Percentiles rank a stretch among this genome's conserved stretches.
phyloP scores from a whole-genome alignment of 225 moss, liverwort and hornwort genomes.

The Polytrichum commune region DNA sequence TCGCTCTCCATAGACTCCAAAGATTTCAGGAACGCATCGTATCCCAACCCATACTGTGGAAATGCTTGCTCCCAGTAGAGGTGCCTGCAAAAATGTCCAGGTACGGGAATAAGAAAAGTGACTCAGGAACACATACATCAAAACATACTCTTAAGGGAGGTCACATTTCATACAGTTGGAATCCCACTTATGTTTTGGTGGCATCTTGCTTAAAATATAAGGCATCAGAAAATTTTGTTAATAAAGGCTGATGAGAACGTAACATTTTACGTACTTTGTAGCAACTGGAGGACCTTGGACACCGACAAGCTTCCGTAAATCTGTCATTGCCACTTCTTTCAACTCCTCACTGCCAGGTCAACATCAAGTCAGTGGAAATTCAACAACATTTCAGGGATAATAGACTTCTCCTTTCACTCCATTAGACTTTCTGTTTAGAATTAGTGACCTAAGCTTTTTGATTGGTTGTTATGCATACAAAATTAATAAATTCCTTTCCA shows the following conservation, averaged over 20 bases:
- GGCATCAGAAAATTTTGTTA: too few species aligned
- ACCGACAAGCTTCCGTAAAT: conserved; percentile 70
- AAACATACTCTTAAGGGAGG: not conserved
- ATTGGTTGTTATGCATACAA: too few species aligned
- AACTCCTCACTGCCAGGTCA: conserved; percentile 56
- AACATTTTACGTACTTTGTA: conserved; percentile 44
- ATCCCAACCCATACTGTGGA: conserved; percentile 72
- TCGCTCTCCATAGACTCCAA: conserved; percentile 65
- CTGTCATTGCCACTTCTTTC: conserved; percentile 65
- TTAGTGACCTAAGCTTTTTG: too few species aligned
- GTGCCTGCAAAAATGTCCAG: conserved; percentile 37
- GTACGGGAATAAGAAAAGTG: not conserved
- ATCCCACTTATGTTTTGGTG: too few species aligned
- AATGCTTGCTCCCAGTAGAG: conserved; percentile 84
- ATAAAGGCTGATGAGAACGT: too few species aligned
- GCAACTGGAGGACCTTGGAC: conserved; percentile 65
- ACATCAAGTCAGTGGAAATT: not conserved
- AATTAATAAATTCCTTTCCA: too few species aligned
- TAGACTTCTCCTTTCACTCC: too few species aligned
- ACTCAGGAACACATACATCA: not conserved
- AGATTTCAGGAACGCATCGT: conserved; percentile 43
- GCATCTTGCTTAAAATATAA: too few species aligned
- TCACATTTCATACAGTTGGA: too few species aligned
- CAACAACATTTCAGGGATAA: not conserved
- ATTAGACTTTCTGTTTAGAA: too few species aligned